phyloP scores from a whole-genome alignment of 352 stramenopile species.

The Phytophthora capsici region DNA sequence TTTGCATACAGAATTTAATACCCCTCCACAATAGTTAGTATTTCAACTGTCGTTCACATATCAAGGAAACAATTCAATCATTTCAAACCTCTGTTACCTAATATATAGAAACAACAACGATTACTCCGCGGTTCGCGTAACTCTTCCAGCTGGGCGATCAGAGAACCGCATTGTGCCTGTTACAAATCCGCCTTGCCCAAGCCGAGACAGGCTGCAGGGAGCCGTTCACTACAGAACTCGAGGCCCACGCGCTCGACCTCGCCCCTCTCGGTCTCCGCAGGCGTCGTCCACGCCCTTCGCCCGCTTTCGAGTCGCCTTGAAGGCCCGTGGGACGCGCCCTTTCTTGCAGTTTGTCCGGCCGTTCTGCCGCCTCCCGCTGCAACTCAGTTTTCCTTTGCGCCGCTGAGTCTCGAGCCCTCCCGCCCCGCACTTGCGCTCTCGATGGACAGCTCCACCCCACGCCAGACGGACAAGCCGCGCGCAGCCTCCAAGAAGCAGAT shows the following conservation, averaged over 20 bases:
- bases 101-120: not conserved
- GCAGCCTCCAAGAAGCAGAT: not conserved
- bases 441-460: slow-evolving; percentile 19
- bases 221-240: slow-evolving; percentile 13
- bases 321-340: slow-evolving; percentile 26
- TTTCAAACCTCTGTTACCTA: no score
- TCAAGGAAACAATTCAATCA: no score
- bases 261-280: not conserved
- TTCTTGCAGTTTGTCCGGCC: slow-evolving; percentile 20
- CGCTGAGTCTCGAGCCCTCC: no score
- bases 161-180: slow-evolving; percentile 6
- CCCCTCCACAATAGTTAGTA: not conserved
- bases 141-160: slow-evolving; percentile 5
- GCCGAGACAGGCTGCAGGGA: slow-evolving; percentile 3
- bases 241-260: slow-evolving; percentile 3
- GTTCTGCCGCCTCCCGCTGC: slow-evolving; percentile 17
- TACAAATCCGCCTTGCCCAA: slow-evolving; percentile 20
- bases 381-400: slow-evolving; percentile 1
- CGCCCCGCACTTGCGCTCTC: not conserved
- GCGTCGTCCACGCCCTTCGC: not conserved
- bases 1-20: not conserved
- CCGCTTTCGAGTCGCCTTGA: slow-evolving; percentile 11
- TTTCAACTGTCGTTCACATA: no score
- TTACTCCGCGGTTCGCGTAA: not conserved
- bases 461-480: slow-evolving; percentile 2